Percentiles rank a stretch among this genome's conserved stretches.
phyloP scores from a whole-genome alignment of 768 basidiomycete species.

The Lactarius deliciosus region DNA sequence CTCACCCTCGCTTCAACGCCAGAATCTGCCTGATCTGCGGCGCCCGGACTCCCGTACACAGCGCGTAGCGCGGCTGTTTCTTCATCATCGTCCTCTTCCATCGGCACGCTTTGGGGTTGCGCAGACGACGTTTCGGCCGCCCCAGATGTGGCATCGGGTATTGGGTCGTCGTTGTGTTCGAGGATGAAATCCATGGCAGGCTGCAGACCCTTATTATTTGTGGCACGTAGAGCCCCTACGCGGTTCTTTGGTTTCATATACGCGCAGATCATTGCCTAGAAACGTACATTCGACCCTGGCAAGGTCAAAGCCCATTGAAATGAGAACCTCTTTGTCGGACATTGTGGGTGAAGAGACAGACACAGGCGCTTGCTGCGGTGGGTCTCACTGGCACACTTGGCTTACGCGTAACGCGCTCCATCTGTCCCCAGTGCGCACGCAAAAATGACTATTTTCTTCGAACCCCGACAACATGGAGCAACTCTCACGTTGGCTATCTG shows the following conservation, averaged over 20 bases:
- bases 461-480: constrained; percentile 19
- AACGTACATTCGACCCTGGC: constrained; percentile 81
- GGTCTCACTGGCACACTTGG: neutral
- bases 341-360: constrained; percentile 30
- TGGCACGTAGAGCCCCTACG: constrained; percentile 87
- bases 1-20: constrained; percentile 67
- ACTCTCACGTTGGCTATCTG: constrained; percentile 19
- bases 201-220: constrained; percentile 80
- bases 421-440: neutral
- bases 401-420: neutral
- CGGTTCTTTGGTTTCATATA: neutral
- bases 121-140: constrained; percentile 31
- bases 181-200: constrained; percentile 89
- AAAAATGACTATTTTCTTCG: neutral
- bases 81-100: constrained; percentile 72
- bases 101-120: constrained; percentile 34
- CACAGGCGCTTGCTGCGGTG: neutral
- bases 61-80: constrained; percentile 62
- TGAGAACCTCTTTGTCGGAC: constrained; percentile 69
- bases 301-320: constrained; percentile 85
- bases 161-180: constrained; percentile 70
- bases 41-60: constrained; percentile 45
- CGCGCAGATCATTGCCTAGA: constrained; percentile 11
- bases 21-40: constrained; percentile 33
- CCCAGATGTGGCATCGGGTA: constrained; percentile 56